Evolutionary conservation across 805 yeast genomes (phyloP).

Genomic region (Clavispora santaluciae): DNA sequence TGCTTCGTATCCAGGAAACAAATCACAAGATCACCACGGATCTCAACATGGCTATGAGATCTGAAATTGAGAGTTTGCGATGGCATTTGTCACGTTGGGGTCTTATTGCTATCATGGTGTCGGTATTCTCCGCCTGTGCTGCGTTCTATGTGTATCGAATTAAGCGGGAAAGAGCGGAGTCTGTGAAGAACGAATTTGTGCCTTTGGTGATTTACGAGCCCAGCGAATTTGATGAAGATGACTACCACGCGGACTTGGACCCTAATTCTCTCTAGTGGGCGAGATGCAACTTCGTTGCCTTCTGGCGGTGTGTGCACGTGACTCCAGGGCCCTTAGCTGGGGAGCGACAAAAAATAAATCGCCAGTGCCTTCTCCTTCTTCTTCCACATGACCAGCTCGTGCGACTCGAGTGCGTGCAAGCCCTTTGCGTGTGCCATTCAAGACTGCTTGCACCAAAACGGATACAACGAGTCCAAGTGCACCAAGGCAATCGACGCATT

Average conservation of each 20-base stretch:
- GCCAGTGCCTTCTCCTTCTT: not conserved
- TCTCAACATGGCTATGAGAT: constrained; percentile 72
- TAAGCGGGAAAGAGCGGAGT: constrained; percentile 18
- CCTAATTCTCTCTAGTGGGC: constrained; percentile 12
- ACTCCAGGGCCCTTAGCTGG: not conserved
- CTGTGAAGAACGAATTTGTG: constrained; percentile 31
- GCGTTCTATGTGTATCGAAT: constrained; percentile 48
- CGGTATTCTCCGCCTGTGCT: constrained; percentile 51
- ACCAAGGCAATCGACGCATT: constrained; percentile 61
- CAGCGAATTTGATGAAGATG: constrained; percentile 49
- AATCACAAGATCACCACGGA: constrained; percentile 81
- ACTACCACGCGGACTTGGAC: constrained; percentile 53
- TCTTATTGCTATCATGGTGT: constrained; percentile 62
- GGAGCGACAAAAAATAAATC: not conserved
- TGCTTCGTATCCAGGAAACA: constrained; percentile 71
- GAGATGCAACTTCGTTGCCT: not conserved
- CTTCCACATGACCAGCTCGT: not conserved
- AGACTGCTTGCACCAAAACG: constrained; percentile 59
- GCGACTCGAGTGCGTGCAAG: constrained; percentile 51
- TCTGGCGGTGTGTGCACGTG: not conserved
- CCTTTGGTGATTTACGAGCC: constrained; percentile 42
- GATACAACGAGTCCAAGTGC: constrained; percentile 73
- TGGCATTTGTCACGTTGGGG: constrained; percentile 95
- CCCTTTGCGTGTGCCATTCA: constrained; percentile 81
- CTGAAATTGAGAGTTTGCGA: constrained; percentile 81